A percentile compares a stretch with the other conserved stretches of the same genome.
These are phyloP conservation scores for Ceratorhiza oryzae-sativae DNA, from an alignment of 1,284 basidiomycete species.

Conservation along the genomic window DNA sequence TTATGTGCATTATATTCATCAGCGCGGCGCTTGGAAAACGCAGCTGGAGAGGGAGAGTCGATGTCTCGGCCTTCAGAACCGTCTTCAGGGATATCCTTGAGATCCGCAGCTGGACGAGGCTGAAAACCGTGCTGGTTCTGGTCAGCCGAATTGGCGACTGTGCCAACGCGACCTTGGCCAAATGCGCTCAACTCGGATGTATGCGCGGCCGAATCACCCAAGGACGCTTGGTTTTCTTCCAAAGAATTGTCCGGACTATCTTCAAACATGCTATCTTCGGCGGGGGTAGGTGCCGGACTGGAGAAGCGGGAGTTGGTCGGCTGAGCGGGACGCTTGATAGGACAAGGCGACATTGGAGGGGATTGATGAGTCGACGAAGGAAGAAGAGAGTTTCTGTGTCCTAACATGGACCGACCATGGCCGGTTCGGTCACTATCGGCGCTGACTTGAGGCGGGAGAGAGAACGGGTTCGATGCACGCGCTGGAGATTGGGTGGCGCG, in stretches of 20 bases:
- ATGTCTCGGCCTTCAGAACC: neutral
- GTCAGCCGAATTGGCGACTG: neutral
- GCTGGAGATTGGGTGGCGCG: constrained; percentile 5
- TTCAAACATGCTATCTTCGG: neutral
- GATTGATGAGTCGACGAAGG: neutral
- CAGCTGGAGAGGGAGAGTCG: constrained; percentile 2
- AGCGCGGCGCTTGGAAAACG: constrained; percentile 9
- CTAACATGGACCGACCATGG: neutral
- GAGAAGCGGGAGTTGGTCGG: constrained; percentile 10
- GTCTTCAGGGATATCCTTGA: neutral
- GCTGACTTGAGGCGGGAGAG: neutral
- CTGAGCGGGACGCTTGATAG: neutral
- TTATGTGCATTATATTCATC: constrained; percentile 2
- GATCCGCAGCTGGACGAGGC: neutral
- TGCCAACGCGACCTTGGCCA: neutral
- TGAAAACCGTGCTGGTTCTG: neutral
- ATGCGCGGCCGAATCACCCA: neutral
- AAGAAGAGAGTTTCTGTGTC: neutral
- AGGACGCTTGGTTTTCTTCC: neutral
- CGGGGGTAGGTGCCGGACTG: neutral
- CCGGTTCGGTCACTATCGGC: neutral
- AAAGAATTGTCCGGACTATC: neutral
- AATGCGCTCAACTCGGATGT: neutral
- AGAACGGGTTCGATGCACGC: neutral
- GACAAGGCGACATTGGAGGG: neutral